Conservation (phyloP, 75 land plant species). For the Chamaecyparis obtusa region DNA sequence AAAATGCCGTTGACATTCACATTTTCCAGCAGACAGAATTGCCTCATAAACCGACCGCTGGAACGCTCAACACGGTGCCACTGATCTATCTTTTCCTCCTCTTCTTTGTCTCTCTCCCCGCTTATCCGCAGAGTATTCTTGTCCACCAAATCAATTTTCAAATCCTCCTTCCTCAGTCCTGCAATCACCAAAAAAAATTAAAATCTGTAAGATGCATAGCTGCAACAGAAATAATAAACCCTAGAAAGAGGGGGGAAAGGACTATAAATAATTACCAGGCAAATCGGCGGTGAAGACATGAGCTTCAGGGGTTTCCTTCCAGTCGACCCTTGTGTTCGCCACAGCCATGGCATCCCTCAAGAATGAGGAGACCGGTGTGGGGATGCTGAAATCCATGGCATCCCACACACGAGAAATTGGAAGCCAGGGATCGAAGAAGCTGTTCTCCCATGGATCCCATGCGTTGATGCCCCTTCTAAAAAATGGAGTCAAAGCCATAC, state of each 20-base stretch:
- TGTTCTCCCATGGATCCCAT: background rate
- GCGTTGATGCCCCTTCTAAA: background rate
- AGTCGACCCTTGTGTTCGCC: slow-evolving; percentile 20
- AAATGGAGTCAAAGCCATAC: background rate
- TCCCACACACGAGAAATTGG: background rate
- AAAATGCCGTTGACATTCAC: slow-evolving; percentile 27
- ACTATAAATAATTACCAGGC: slow-evolving; percentile 21
- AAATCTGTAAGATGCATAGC: background rate
- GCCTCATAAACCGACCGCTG: too few relatives aligned
- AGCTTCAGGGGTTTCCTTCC: slow-evolving; percentile 28
- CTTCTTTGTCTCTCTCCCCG: slow-evolving; percentile 29
- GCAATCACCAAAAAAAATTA: background rate
- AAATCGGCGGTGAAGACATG: slow-evolving; percentile 50
- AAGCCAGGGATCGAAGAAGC: background rate
- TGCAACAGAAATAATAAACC: background rate
- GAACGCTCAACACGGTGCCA: too few relatives aligned
- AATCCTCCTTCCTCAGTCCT: slow-evolving; percentile 19
- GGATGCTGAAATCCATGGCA: background rate
- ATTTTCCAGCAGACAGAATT: slow-evolving; percentile 40
- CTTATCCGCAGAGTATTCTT: slow-evolving; percentile 31
- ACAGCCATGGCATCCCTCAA: slow-evolving; percentile 26
- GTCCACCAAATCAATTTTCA: slow-evolving; percentile 36
- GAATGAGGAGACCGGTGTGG: background rate
- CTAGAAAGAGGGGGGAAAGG: background rate
- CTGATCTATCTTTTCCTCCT: slow-evolving; percentile 17